phyloP scores from a whole-genome alignment of 495 filamentous ascomycete genomes.

The Aspergillus campestris region DNA sequence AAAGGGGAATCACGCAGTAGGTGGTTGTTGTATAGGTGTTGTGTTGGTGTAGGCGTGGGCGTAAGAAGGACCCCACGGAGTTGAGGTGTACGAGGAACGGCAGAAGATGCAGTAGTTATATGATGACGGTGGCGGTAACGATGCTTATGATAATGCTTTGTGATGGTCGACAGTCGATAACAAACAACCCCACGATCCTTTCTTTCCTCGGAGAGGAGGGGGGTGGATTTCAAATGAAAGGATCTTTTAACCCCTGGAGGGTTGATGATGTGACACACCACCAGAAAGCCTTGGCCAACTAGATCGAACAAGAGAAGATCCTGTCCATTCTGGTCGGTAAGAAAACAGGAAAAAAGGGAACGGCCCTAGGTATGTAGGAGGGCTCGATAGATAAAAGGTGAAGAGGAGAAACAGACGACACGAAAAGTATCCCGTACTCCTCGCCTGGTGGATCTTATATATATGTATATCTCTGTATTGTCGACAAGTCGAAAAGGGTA shows the following conservation, averaged over 20 bases:
- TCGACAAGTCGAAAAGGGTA: background rate
- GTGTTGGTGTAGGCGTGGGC: background rate
- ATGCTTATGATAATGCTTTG: background rate
- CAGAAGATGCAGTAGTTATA: too few species aligned
- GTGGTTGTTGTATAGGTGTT: background rate
- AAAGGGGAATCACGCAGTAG: background rate
- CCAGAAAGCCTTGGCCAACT: slow-evolving; percentile 8
- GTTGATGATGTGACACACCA: slow-evolving; percentile 6
- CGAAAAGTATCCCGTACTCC: too few species aligned
- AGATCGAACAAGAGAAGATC: slow-evolving; percentile 9
- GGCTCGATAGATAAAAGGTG: too few species aligned
- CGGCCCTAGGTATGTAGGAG: too few species aligned
- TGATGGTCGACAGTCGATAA: background rate
- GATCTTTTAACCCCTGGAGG: slow-evolving; percentile 1
- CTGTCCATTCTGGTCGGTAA: slow-evolving; percentile 9
- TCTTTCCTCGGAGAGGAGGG: background rate
- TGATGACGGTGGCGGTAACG: too few species aligned
- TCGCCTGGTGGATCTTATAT: background rate
- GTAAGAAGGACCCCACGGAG: too few species aligned
- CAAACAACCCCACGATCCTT: background rate
- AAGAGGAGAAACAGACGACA: too few species aligned
- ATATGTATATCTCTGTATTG: slow-evolving; percentile 4
- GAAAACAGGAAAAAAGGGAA: slow-evolving; percentile 4
- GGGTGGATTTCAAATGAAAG: background rate
- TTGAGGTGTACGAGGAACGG: too few species aligned